Percentiles rank a stretch among this genome's conserved stretches.
Conservation (phyloP, 306 rosid species). For the Lathyrus oleraceus region DNA sequence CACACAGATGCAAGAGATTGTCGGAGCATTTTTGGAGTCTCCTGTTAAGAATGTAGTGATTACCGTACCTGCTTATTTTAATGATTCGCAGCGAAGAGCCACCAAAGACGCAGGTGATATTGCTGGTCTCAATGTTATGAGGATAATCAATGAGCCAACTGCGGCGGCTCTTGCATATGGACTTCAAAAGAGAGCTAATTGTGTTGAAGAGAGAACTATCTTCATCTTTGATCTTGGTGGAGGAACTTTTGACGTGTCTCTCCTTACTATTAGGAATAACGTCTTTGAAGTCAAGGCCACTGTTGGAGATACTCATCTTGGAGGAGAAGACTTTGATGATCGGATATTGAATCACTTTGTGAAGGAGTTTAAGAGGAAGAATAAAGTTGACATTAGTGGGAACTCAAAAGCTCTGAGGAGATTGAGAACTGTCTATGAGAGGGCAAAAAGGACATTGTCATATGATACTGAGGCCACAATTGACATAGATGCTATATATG, state of each 20-base stretch:
- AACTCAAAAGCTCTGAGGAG: background rate
- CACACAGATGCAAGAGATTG: slow-evolving; percentile 54
- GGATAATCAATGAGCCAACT: too few species aligned
- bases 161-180: too few species aligned
- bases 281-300: too few species aligned
- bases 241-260: too few species aligned
- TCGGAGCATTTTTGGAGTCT: slow-evolving; percentile 29
- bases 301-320: too few species aligned
- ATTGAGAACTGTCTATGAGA: background rate
- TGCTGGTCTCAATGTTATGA: too few species aligned
- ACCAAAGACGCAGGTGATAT: too few species aligned
- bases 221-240: too few species aligned
- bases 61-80: background rate
- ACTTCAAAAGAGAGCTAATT: too few species aligned
- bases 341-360: background rate
- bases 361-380: background rate
- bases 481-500: background rate
- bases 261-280: too few species aligned
- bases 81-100: background rate
- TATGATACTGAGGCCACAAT: background rate
- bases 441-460: background rate
- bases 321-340: background rate
- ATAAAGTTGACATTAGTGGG: background rate
- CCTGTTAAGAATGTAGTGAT: slow-evolving; percentile 1
- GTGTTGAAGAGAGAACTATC: too few species aligned